phyloP scores from a whole-genome alignment of 106 monocot species.

The Allium fistulosum region DNA sequence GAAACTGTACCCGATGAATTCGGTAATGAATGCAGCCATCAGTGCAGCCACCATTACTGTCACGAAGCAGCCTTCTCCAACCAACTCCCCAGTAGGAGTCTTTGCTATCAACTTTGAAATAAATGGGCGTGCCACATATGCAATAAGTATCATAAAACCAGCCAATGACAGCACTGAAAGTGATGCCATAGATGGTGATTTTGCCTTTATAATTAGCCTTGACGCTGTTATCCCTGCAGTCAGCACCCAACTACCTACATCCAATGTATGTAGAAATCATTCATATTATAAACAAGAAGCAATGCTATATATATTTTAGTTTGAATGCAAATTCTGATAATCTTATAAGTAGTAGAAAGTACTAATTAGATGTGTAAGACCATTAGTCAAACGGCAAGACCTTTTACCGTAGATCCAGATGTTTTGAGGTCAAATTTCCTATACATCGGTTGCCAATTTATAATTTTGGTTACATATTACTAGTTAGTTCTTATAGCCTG shows the following conservation, averaged over 20 bases:
- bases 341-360: no score
- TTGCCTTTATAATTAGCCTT: conserved; percentile 3
- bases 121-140: conserved; percentile 13
- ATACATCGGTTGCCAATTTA: no score
- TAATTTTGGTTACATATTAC: no score
- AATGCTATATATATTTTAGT: no score
- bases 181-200: neutral
- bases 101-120: conserved; percentile 4
- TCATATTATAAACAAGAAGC: no score
- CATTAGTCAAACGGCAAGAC: no score
- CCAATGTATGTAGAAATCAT: no score
- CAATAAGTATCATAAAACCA: conserved; percentile 6
- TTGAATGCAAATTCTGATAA: no score
- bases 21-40: conserved; percentile 16
- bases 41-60: conserved; percentile 17
- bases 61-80: conserved; percentile 20
- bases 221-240: neutral
- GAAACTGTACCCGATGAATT: conserved; percentile 5
- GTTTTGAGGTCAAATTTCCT: no score
- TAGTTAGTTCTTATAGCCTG: no score
- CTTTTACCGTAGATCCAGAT: no score
- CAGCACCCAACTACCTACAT: conserved; percentile 10
- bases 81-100: conserved; percentile 22
- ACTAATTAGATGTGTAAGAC: no score
- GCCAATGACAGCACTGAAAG: conserved; percentile 2